These are phyloP conservation scores for Blastomyces parvus DNA, from an alignment of 2,329 filamentous ascomycete genomes.

Conservation along the genomic window DNA sequence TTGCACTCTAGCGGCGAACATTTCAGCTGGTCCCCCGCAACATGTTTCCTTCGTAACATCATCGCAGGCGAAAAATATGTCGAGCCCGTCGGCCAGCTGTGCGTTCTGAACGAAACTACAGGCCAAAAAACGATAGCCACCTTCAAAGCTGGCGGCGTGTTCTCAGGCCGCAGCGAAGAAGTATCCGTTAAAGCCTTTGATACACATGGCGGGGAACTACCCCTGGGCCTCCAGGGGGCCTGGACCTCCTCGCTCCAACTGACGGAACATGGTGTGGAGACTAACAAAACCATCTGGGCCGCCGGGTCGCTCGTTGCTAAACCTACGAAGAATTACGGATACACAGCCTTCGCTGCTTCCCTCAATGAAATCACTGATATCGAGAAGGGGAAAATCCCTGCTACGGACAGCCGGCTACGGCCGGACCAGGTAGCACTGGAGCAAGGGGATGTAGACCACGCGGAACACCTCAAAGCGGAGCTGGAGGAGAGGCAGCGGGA, in stretches of 20 bases:
- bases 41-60: slow-evolving; percentile 86
- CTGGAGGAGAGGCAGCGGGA: slow-evolving; percentile 79
- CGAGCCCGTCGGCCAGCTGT: slow-evolving; percentile 86
- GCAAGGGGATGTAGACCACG: slow-evolving; percentile 68
- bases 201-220: slow-evolving; percentile 53
- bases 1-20: slow-evolving; percentile 67
- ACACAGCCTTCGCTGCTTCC: slow-evolving; percentile 74
- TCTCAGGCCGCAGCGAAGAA: slow-evolving; percentile 87
- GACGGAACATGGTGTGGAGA: slow-evolving; percentile 52
- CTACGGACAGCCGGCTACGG: slow-evolving; percentile 72
- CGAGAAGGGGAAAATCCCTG: slow-evolving; percentile 63
- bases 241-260: slow-evolving; percentile 71
- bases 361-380: slow-evolving; percentile 81
- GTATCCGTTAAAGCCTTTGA: slow-evolving; percentile 67
- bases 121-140: slow-evolving; percentile 77
- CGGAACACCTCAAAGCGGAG: slow-evolving; percentile 70
- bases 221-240: slow-evolving; percentile 64
- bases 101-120: slow-evolving; percentile 70
- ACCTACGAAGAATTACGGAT: slow-evolving; percentile 69
- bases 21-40: slow-evolving; percentile 82
- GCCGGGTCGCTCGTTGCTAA: slow-evolving; percentile 70
- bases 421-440: slow-evolving; percentile 84
- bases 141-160: slow-evolving; percentile 95
- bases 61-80: slow-evolving; percentile 98
- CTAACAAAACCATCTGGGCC: slow-evolving; percentile 65